Percentiles rank a stretch among this genome's conserved stretches.
Conservation (phyloP, 1,284 basidiomycete species). For the Cerioporus squamosus region DNA sequence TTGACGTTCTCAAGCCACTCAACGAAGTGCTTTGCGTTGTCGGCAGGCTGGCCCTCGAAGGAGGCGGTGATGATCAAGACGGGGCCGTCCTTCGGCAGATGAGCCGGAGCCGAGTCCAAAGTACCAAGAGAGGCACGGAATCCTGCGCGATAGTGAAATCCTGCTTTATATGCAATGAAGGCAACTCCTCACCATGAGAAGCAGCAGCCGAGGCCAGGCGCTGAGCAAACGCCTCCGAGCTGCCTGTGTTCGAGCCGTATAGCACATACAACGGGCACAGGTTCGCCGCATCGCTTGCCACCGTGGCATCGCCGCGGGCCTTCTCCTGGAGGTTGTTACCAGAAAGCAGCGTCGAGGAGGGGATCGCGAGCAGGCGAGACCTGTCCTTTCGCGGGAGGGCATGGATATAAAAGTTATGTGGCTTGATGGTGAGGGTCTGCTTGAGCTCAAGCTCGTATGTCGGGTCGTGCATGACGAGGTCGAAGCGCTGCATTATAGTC, state of each 20-base stretch:
- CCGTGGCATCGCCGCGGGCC: neutral
- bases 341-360: slow-evolving; percentile 10
- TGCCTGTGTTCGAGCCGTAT: slow-evolving; percentile 55
- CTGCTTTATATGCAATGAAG: too few species aligned
- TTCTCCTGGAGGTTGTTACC: neutral
- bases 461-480: slow-evolving; percentile 47
- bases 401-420: slow-evolving; percentile 46
- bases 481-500: slow-evolving; percentile 48
- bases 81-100: slow-evolving; percentile 49
- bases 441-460: slow-evolving; percentile 47
- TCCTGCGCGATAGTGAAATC: slow-evolving; percentile 29
- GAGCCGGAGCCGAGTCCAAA: slow-evolving; percentile 45
- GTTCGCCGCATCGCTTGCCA: neutral
- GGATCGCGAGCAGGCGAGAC: slow-evolving; percentile 19
- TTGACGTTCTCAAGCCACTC: slow-evolving; percentile 41
- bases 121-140: slow-evolving; percentile 46
- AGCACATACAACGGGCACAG: slow-evolving; percentile 42
- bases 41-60: slow-evolving; percentile 55
- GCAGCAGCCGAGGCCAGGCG: slow-evolving; percentile 46
- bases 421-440: slow-evolving; percentile 55
- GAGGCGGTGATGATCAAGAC: slow-evolving; percentile 54
- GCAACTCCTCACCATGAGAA: slow-evolving; percentile 37
- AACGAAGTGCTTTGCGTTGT: slow-evolving; percentile 52
- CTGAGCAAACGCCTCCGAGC: slow-evolving; percentile 53
- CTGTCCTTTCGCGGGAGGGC: slow-evolving; percentile 38